phyloP scores from a whole-genome alignment of 192 early-diverging fungal species.

The Fimicolochytrium jonesii region DNA sequence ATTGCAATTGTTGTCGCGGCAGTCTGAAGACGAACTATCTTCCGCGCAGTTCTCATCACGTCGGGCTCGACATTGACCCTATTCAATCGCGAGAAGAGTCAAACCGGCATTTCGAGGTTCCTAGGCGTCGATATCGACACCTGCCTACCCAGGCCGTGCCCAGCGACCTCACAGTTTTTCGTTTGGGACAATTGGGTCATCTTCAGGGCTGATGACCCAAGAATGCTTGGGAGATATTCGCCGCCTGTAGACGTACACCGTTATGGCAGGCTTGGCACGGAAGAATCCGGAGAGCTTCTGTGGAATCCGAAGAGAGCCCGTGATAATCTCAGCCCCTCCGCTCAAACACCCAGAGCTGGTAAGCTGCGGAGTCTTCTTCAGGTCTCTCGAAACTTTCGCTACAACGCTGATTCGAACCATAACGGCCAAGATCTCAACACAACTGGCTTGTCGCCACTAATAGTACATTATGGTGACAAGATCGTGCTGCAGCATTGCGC shows the following conservation, averaged over 20 bases:
- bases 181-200: constrained; percentile 88
- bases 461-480: constrained; percentile 70
- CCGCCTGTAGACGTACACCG: too few species aligned
- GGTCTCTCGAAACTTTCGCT: too few species aligned
- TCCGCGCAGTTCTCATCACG: constrained; percentile 72
- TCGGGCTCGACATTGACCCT: constrained; percentile 82
- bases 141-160: neutral
- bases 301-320: too few species aligned
- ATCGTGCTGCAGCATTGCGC: constrained; percentile 84
- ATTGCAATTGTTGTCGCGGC: neutral
- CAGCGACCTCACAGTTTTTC: constrained; percentile 15
- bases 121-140: constrained; percentile 59
- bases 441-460: too few species aligned
- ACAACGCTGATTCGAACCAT: too few species aligned
- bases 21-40: constrained; percentile 48
- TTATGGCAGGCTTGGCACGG: too few species aligned
- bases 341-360: too few species aligned
- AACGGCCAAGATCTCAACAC: too few species aligned
- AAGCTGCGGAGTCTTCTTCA: too few species aligned
- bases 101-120: constrained; percentile 87
- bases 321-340: too few species aligned
- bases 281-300: too few species aligned
- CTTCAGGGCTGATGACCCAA: constrained; percentile 76
- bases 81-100: constrained; percentile 85
- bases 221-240: too few species aligned